phyloP scores from a whole-genome alignment of 352 stramenopile species.

The Phytophthora idaei region DNA sequence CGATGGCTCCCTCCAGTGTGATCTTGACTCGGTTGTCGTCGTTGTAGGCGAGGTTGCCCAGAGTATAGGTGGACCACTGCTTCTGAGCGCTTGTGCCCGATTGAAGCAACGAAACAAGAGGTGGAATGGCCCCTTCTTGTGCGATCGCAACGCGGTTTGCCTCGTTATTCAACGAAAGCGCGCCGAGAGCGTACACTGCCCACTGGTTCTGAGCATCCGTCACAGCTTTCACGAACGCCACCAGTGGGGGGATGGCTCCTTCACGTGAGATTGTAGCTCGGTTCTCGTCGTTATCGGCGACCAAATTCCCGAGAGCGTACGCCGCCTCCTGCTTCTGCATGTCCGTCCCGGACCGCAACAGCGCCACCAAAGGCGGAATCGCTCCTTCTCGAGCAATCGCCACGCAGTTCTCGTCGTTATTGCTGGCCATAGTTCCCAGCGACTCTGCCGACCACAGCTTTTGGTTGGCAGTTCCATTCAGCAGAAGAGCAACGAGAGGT shows the following conservation, averaged over 20 bases:
- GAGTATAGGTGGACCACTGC: constrained; percentile 25
- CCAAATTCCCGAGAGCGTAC: too few relatives aligned
- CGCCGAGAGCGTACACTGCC: constrained; percentile 23
- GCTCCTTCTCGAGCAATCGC: constrained; percentile 21
- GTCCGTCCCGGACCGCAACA: constrained; percentile 25
- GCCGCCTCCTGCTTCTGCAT: constrained; percentile 27
- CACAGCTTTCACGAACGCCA: constrained; percentile 25
- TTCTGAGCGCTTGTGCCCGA: constrained; percentile 22
- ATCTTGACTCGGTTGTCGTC: constrained; percentile 27
- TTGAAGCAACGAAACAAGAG: constrained; percentile 18
- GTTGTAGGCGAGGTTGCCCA: constrained; percentile 31
- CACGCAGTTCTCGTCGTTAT: constrained; percentile 22
- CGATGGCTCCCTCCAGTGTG: constrained; percentile 17
- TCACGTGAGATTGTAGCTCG: constrained; percentile 21
- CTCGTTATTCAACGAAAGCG: constrained; percentile 22
- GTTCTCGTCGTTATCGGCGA: constrained; percentile 11
- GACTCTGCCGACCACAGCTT: constrained; percentile 27
- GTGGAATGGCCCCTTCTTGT: constrained; percentile 22
- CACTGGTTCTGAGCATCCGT: constrained; percentile 33
- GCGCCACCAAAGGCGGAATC: constrained; percentile 14
- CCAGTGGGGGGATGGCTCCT: constrained; percentile 30
- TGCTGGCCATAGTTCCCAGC: constrained; percentile 26
- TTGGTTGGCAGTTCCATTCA: constrained; percentile 19
- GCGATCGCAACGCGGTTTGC: constrained; percentile 24
- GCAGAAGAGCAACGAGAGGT: constrained; percentile 15